phyloP scores from a whole-genome alignment of 805 yeast genomes.

The Yamadazyma endophytica region DNA sequence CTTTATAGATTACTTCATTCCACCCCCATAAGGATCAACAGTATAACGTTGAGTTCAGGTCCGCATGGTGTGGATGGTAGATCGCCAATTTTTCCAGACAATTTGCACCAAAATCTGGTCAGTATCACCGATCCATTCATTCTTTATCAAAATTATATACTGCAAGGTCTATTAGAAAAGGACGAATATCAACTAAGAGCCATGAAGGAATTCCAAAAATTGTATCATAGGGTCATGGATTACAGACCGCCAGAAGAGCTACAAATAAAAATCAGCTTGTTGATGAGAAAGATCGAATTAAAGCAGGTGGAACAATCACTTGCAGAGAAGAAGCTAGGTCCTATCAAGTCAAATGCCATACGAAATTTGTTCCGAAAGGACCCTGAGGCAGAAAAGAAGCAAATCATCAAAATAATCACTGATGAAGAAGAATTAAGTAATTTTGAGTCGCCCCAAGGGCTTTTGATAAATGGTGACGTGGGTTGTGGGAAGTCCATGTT shows the following conservation, averaged over 20 bases:
- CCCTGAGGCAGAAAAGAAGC: conserved; percentile 28
- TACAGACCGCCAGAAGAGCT: conserved; percentile 53
- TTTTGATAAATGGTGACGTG: conserved; percentile 60
- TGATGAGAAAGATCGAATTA: conserved; percentile 30
- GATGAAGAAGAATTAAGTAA: conserved; percentile 58
- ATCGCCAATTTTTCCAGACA: conserved; percentile 15
- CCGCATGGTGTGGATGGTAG: conserved; percentile 39
- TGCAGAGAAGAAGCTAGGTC: conserved; percentile 3
- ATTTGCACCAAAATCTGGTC: not conserved
- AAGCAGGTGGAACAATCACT: conserved; percentile 22
- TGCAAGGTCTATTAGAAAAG: conserved; percentile 45
- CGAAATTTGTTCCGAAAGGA: conserved; percentile 24
- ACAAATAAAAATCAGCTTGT: conserved; percentile 38
- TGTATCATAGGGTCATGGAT: conserved; percentile 54
- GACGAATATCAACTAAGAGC: conserved; percentile 62
- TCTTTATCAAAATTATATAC: conserved; percentile 51
- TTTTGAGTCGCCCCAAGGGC: conserved; percentile 60
- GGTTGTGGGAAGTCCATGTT: conserved; percentile 76
- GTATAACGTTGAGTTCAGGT: no score
- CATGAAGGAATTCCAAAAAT: conserved; percentile 58
- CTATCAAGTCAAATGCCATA: conserved; percentile 7
- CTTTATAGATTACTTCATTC: no score
- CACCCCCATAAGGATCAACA: no score
- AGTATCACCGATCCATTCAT: conserved; percentile 58
- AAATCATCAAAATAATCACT: conserved; percentile 46